Evolutionary conservation across 768 basidiomycete genomes (phyloP), one percentile per base, ranked within the genome.

Genomic region (Crepidotus variabilis): DNA sequence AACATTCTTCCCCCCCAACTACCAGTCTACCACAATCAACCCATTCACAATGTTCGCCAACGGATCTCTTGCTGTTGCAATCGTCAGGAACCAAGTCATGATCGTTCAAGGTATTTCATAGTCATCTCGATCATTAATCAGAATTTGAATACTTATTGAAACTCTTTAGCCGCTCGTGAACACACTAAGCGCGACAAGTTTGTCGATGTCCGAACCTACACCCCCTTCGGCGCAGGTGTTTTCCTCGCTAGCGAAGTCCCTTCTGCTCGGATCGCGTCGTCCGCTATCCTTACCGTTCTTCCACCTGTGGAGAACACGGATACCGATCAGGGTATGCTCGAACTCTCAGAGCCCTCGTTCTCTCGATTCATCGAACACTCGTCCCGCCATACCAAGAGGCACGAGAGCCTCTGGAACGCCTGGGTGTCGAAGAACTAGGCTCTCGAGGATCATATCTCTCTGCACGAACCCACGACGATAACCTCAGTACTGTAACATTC

Each of bases 11-110:
- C 23, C 43, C 50, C 33, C 13, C 46, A 24, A 21, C 9, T 10
- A 56, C n/a, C n/a, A n/a, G n/a, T n/a, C 28, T 28, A 28, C 28
- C 28, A 28, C 28, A 28, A 28, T 28, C 28, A 28, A 8, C 8
- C 8, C 8, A 28, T 28, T 47, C 23, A 69, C 56, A 28, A 71
- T 70, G 67, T 76, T 84, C 76, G 70, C 78, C 61, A 69, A 81
- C 65, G 84, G 87, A 51, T 78, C 81, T 39, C 71, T 88, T 57
- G 88, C 86, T 51, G 79, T 89, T 55, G 88, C 88, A 20, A 65
- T 88, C 56, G 84, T 89, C 47, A 82, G 84, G 60, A 82, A 80
- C 62, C 81, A 84, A 65, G 82, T 90, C 33, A 81, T 80, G 76
- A 67, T 90, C 58, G 83, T 88, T 22, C 83, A 86, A 82, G 82